phyloP scores from a whole-genome alignment of 192 early-diverging fungal species.

The Anaeromyces robustus region DNA sequence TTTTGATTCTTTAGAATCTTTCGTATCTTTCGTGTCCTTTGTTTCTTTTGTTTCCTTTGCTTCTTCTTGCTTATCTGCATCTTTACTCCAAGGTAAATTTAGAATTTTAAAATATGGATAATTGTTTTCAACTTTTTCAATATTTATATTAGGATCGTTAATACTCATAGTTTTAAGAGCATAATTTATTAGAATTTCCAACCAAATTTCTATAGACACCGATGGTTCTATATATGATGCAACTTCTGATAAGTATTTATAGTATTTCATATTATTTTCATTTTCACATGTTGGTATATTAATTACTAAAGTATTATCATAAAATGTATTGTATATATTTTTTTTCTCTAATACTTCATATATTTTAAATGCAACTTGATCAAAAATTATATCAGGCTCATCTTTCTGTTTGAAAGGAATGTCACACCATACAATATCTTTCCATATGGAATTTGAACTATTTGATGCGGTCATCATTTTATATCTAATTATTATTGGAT shows the following conservation, averaged over 20 bases:
- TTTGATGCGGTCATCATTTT: background rate
- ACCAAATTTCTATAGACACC: background rate
- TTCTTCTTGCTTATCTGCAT: background rate
- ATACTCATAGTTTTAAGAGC: background rate
- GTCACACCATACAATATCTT: background rate
- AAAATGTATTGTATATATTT: background rate
- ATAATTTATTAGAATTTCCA: background rate
- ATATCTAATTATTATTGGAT: background rate
- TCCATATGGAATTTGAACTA: background rate
- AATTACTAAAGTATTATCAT: background rate
- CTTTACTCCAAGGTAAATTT: background rate
- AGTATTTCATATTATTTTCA: background rate
- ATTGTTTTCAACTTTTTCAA: background rate
- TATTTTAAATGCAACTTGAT: background rate
- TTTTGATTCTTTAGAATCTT: background rate
- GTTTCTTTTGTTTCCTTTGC: background rate
- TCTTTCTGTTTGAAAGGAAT: background rate
- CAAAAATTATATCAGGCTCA: background rate
- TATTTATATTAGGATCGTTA: background rate
- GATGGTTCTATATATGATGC: background rate
- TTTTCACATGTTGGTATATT: background rate
- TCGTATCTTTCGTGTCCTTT: background rate
- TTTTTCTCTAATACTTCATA: background rate
- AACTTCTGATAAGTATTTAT: background rate
- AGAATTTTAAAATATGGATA: background rate